These are phyloP conservation scores for Candida sp. DNA, from an alignment of 1,139 yeast genomes.

Conservation along the genomic window DNA sequence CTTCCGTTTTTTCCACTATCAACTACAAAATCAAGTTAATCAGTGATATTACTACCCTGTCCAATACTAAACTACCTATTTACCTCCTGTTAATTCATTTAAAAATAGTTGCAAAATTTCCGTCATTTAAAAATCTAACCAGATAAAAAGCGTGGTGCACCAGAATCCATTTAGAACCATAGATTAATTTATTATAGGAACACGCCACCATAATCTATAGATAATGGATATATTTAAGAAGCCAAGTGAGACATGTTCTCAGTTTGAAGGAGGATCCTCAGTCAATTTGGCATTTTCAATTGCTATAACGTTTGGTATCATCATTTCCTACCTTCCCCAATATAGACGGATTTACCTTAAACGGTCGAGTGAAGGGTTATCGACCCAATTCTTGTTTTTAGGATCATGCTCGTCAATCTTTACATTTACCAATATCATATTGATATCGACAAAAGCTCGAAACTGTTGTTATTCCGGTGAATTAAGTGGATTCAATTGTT, in stretches of 20 bases:
- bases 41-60: too few relatives aligned
- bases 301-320: conserved; percentile 61
- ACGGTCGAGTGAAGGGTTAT: conserved; percentile 73
- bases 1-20: neutral
- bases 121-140: neutral
- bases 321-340: conserved; percentile 77
- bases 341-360: conserved; percentile 58
- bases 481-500: conserved; percentile 54
- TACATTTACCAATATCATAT: conserved; percentile 64
- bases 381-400: conserved; percentile 67
- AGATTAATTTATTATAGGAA: too few relatives aligned
- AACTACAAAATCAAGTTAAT: too few relatives aligned
- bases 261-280: conserved; percentile 44
- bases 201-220: neutral
- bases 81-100: too few relatives aligned
- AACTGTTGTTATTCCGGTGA: conserved; percentile 45
- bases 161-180: too few relatives aligned
- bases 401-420: conserved; percentile 74
- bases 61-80: too few relatives aligned
- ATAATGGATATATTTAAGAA: conserved; percentile 4
- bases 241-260: conserved; percentile 26
- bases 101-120: neutral
- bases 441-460: conserved; percentile 56
- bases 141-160: neutral
- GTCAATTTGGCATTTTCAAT: conserved; percentile 49